These are phyloP conservation scores for Gossypium schwendimanii DNA, from an alignment of 441 rosid genomes.

Conservation along the genomic window DNA sequence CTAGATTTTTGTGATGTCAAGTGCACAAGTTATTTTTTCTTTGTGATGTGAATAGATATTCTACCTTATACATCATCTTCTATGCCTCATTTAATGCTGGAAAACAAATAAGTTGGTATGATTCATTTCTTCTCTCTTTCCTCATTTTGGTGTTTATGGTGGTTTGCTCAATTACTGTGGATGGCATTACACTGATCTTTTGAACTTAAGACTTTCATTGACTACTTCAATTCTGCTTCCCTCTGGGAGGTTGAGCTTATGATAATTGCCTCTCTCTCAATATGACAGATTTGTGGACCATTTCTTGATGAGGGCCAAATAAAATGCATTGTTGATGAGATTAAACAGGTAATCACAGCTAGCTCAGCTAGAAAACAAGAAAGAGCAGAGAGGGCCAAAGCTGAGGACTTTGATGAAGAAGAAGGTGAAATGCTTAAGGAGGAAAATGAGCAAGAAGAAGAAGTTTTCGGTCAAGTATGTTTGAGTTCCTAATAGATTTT, in stretches of 20 bases:
- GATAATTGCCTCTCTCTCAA: conserved; percentile 1
- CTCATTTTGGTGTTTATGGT: background rate
- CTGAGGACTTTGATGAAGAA: conserved; percentile 57
- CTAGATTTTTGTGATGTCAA: background rate
- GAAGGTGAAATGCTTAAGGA: conserved; percentile 52
- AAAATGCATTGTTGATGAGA: conserved; percentile 45
- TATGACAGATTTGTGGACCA: conserved; percentile 42
- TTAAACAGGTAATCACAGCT: conserved; percentile 47
- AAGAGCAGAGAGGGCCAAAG: conserved; percentile 45
- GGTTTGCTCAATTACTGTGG: background rate
- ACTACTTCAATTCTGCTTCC: background rate
- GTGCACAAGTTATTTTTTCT: background rate
- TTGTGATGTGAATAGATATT: background rate
- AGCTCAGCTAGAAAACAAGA: conserved; percentile 49
- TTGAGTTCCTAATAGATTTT: background rate
- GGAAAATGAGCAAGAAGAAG: conserved; percentile 63
- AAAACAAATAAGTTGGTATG: background rate
- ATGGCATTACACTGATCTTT: background rate
- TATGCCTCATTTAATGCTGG: background rate
- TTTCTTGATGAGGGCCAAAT: conserved; percentile 53
- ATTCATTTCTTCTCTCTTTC: background rate
- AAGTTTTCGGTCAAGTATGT: conserved; percentile 53
- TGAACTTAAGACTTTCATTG: background rate
- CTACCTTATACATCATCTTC: background rate
- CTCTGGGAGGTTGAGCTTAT: background rate